A percentile compares a stretch with the other conserved stretches of the same genome.
These are phyloP conservation scores for Russula earlei DNA, from an alignment of 768 basidiomycete genomes.

Conservation along the genomic window DNA sequence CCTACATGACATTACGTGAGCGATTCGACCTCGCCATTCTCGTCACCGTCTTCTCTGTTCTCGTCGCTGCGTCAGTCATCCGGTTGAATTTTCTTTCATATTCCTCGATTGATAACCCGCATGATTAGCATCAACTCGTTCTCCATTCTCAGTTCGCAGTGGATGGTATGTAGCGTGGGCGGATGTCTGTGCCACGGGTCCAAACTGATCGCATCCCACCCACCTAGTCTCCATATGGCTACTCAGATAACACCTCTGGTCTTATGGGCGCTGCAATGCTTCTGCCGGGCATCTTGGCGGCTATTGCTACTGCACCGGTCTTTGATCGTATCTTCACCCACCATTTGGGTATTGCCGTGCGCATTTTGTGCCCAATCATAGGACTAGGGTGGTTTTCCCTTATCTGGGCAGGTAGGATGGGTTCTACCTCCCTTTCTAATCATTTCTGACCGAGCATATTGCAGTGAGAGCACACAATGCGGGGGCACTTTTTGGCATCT, in stretches of 20 bases:
- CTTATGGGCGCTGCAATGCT: slow-evolving; percentile 62
- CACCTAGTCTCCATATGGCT: slow-evolving; percentile 59
- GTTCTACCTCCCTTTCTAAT: neutral
- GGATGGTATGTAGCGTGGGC: slow-evolving; percentile 40
- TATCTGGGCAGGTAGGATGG: slow-evolving; percentile 67
- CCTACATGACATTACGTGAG: slow-evolving; percentile 54
- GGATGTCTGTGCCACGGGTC: neutral
- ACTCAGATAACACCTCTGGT: slow-evolving; percentile 55
- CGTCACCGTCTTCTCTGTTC: slow-evolving; percentile 47
- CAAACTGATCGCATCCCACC: neutral
- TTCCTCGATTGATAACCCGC: neutral
- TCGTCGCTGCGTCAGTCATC: slow-evolving; percentile 50
- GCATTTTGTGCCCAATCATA: slow-evolving; percentile 51
- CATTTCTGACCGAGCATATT: neutral
- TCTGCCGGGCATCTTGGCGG: slow-evolving; percentile 60
- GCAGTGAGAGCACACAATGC: slow-evolving; percentile 54
- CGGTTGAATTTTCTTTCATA: neutral
- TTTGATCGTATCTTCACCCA: slow-evolving; percentile 80
- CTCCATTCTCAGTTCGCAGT: slow-evolving; percentile 55
- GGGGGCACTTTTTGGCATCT: slow-evolving; percentile 53
- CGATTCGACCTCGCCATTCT: slow-evolving; percentile 63
- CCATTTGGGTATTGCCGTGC: slow-evolving; percentile 51
- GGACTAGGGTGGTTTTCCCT: slow-evolving; percentile 59
- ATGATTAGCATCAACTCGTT: slow-evolving; percentile 48
- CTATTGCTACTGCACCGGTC: slow-evolving; percentile 59